Percentiles rank a stretch among this genome's conserved stretches.
phyloP scores from a whole-genome alignment of 768 basidiomycete species.

The Gyrodon lividus region DNA sequence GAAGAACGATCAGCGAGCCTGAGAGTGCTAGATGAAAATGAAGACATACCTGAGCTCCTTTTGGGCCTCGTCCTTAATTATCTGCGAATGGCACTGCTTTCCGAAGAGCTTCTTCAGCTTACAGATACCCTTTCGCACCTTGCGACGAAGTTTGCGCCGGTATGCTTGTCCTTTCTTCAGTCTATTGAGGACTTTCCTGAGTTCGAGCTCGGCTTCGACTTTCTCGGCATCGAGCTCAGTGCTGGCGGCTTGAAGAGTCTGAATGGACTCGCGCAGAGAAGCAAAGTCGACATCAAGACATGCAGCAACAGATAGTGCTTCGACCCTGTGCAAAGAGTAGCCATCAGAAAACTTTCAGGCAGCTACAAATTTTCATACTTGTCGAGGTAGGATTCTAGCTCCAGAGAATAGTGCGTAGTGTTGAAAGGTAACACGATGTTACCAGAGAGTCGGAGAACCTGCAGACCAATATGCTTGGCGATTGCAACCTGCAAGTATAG shows the following conservation, averaged over 20 bases:
- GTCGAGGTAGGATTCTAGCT: slow-evolving; percentile 52
- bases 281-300: slow-evolving; percentile 39
- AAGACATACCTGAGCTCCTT: slow-evolving; percentile 14
- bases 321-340: slow-evolving; percentile 26
- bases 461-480: slow-evolving; percentile 55
- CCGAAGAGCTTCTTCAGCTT: slow-evolving; percentile 36
- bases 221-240: slow-evolving; percentile 59
- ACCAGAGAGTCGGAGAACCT: slow-evolving; percentile 52
- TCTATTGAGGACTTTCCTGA: slow-evolving; percentile 45
- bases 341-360: neutral
- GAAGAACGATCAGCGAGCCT: slow-evolving; percentile 2
- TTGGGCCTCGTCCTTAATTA: slow-evolving; percentile 1
- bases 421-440: slow-evolving; percentile 61
- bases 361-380: slow-evolving; percentile 37
- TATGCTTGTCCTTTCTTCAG: slow-evolving; percentile 27
- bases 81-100: slow-evolving; percentile 18
- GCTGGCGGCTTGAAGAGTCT: slow-evolving; percentile 47
- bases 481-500: slow-evolving; percentile 45
- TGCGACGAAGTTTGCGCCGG: slow-evolving; percentile 20
- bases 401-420: slow-evolving; percentile 62
- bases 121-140: slow-evolving; percentile 33
- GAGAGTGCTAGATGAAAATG: neutral
- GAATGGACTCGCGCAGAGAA: slow-evolving; percentile 44
- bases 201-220: slow-evolving; percentile 46
- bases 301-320: slow-evolving; percentile 18